Evolutionary conservation across 2,329 filamentous ascomycete species (phyloP).

Genomic region (Ceratocystiopsis brevicomis): DNA sequence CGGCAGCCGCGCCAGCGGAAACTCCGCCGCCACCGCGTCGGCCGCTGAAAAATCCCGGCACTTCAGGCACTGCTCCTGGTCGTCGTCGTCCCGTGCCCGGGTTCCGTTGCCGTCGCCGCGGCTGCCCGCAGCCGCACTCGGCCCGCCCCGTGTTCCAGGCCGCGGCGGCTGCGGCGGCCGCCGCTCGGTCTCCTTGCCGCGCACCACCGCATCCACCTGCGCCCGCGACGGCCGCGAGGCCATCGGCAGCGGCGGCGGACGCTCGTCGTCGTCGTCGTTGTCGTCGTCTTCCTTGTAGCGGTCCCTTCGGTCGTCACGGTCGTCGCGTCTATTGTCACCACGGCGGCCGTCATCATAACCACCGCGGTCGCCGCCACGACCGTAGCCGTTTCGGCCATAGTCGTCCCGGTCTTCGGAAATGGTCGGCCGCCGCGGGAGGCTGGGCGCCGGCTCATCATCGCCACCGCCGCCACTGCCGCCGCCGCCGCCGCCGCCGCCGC

Average conservation of each 20-base stretch:
- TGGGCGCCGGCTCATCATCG: too few species aligned
- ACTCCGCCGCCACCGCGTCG: slow-evolving; percentile 59
- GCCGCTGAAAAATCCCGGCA: slow-evolving; percentile 79
- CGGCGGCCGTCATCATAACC: too few species aligned
- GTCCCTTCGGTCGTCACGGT: too few species aligned
- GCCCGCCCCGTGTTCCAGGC: slow-evolving; percentile 2
- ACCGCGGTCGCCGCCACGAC: too few species aligned
- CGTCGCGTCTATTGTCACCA: too few species aligned
- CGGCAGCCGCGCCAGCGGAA: slow-evolving; percentile 54
- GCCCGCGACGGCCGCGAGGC: slow-evolving; percentile 31
- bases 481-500: too few species aligned
- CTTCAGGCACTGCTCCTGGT: slow-evolving; percentile 40
- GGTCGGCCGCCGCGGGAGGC: too few species aligned
- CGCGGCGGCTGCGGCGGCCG: slow-evolving; percentile 7
- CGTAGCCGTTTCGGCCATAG: too few species aligned
- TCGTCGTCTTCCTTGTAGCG: background rate
- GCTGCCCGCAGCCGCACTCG: too few species aligned
- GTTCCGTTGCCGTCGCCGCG: too few species aligned
- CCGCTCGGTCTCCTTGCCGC: background rate
- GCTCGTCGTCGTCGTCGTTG: slow-evolving; percentile 14
- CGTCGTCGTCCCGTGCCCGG: slow-evolving; percentile 1
- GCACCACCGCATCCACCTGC: slow-evolving; percentile 27
- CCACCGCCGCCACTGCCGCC: too few species aligned
- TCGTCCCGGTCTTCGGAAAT: too few species aligned
- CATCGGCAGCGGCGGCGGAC: slow-evolving; percentile 32